These are phyloP conservation scores for Calocera viscosa DNA, from an alignment of 768 basidiomycete species.

Conservation along the genomic window DNA sequence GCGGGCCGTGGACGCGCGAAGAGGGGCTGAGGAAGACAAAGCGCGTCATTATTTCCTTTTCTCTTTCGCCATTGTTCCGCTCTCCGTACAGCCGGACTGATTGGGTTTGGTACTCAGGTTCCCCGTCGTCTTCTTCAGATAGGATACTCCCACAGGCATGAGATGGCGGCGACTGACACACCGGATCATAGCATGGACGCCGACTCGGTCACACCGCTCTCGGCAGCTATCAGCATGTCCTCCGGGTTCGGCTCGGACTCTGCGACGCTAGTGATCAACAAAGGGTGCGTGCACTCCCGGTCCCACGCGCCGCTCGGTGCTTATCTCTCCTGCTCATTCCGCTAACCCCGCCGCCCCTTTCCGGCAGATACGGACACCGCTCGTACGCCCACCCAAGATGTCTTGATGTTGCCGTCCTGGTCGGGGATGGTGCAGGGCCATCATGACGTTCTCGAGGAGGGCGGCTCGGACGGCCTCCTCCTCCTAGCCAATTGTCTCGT, in stretches of 20 bases:
- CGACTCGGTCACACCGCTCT: conserved; percentile 19
- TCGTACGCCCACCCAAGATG: conserved; percentile 16
- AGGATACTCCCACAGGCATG: background rate
- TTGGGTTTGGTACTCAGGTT: conserved; percentile 1
- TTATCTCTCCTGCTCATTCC: no score
- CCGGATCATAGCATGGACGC: conserved; percentile 9
- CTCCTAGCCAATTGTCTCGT: no score
- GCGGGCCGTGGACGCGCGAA: conserved; percentile 15
- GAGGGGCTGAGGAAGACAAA: conserved; percentile 17
- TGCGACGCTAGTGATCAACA: conserved; percentile 14
- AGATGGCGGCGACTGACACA: background rate
- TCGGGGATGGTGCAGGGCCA: no score
- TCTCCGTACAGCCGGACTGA: background rate
- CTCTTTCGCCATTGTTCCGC: no score
- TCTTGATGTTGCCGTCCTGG: no score
- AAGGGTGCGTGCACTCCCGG: conserved; percentile 13
- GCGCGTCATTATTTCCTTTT: background rate
- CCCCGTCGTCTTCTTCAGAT: conserved; percentile 18
- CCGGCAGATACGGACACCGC: conserved; percentile 15
- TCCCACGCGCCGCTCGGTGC: background rate
- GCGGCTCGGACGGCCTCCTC: no score
- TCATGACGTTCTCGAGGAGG: no score
- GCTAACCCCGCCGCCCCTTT: no score
- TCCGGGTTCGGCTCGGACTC: conserved; percentile 12
- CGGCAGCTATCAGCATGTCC: conserved; percentile 13